Base-by-base conservation (phyloP, 441 rosid species). In the Corymbia calophylla region DNA sequence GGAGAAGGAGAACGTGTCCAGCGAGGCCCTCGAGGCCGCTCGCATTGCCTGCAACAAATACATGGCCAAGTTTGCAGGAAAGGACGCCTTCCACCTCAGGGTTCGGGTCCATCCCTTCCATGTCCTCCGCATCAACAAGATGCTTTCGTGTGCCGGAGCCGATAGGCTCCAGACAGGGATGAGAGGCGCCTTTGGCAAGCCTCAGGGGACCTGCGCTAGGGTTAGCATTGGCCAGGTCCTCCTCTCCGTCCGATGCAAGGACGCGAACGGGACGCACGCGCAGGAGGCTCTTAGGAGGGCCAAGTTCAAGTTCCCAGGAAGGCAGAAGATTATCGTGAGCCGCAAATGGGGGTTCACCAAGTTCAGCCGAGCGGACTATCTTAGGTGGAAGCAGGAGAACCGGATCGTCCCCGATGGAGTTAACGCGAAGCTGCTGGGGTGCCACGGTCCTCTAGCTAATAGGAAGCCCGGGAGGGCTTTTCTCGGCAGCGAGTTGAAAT, bases 191-290 rank as follows among this genome's bases (percentile, higher is more conserved):
- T 88, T 86, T 86, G 64, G 90, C 80, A 90, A 86, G 91, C 91
- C 90, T 25, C 91, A 48, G n/a, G 88, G 84, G 44, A 77, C 90
- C 15, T 86, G 91, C 5, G 90, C 90, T 1, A 9, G 90, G 62
- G 90, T 90, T 21, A 87, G 87, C 87, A 91, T 91, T 5, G 91
- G 91, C 6, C 90, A 86, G 48, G 92, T 91, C 35, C 90, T 89
- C 6, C 91, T 91, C 51, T 91, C 92, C 15, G 87, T 80, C 27
- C 60, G 89, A 4, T 89, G 89, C 91, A 85, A 87, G 88, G 91
- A 90, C 44, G 14, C 73, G 19, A 90, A 88, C 17, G 89, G 89
- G n/a, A 86, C 54, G 60, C 51, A 90, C 54, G 88, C 89, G 0
- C 91, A 88, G 89, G 88, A 88, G 88, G 91, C 91, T 17, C 62